Evolutionary conservation across 1,284 basidiomycete species (phyloP), one percentile per base, ranked within the genome.

Genomic region (Papiliotrema fonsecae): DNA sequence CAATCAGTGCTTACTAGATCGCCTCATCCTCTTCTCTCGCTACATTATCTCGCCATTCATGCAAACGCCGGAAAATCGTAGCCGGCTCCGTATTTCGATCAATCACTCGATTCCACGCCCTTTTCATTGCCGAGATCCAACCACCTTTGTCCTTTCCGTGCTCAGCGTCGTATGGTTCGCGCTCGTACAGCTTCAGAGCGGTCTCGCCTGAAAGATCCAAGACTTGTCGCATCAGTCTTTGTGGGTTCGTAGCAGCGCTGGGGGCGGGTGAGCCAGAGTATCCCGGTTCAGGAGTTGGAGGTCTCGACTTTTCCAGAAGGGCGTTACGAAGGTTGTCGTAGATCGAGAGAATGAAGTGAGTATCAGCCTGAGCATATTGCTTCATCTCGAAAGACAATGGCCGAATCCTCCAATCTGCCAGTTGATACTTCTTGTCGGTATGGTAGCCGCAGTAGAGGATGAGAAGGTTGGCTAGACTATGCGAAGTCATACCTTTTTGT

Each of bases 331-430:
- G 80, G 56, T 84, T 82, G 74, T 97, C 92, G 73, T 94, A 97
- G 61, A 97, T 84, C 74, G 83, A 91, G 19, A 97, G 78, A 2
- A 98, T 79, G 73, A 87, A 96, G 70, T 98, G 94, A 0, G 94
- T 98, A 70, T 98, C 94, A 4, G 88, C 88, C 19, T 92, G 85
- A 2, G 94, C 94, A 67, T 98, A 98, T 48, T 81, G 77, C 26
- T 91, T 74, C 92, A 97, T 96, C 60, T 89, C 89, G 38, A 81
- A 73, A 0, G 92, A 87, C 9, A 98, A 74, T 0, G 94, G 94
- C 40, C 88, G 81, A 60, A 97, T 89, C 24, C 94, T 83, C 94
- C 94, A 98, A 71, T 98, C 94, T 10, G 94, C 94, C 16, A 92
- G 77, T 68, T 97, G 94, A 67, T 93, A 97, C 19, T 88, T 82